Evolutionary conservation across 257 asterid genomes (phyloP).

Genomic region (Plectranthus barbatus): DNA sequence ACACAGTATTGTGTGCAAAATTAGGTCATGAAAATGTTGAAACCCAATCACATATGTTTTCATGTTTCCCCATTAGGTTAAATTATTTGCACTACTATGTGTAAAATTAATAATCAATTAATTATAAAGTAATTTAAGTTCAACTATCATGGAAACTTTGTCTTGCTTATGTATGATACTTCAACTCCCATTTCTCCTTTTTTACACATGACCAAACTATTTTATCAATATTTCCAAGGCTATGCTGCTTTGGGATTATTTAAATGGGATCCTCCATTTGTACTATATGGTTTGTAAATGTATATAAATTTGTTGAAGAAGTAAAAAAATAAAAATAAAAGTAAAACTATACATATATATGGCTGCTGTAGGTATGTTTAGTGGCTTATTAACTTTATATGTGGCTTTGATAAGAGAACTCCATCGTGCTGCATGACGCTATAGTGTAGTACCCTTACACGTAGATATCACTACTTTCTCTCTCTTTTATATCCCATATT

Average conservation of each 20-base stretch:
- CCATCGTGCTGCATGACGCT: conserved; percentile 34
- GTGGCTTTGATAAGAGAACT: conserved; percentile 21
- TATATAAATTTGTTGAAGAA: neutral
- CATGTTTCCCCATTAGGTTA: conserved; percentile 5
- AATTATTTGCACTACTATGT: conserved; percentile 12
- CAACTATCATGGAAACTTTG: conserved; percentile 18
- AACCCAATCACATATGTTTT: conserved; percentile 8
- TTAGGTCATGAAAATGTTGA: conserved; percentile 34
- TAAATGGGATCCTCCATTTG: neutral
- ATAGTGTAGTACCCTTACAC: conserved; percentile 25
- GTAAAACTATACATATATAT: neutral
- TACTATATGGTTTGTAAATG: neutral
- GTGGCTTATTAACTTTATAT: conserved; percentile 10
- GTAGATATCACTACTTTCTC: conserved; percentile 21
- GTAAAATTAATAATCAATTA: neutral
- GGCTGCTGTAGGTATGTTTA: conserved; percentile 1
- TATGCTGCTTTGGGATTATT: too few species aligned
- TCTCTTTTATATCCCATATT: too few species aligned
- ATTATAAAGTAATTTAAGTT: neutral
- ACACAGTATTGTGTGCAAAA: conserved; percentile 29
- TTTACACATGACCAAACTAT: neutral
- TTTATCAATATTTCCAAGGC: too few species aligned
- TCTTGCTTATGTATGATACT: conserved; percentile 33
- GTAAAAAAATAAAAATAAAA: neutral
- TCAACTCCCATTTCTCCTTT: conserved; percentile 17